Base-by-base conservation (phyloP, 2,329 filamentous ascomycete species). In the Exophiala oligosperma region DNA sequence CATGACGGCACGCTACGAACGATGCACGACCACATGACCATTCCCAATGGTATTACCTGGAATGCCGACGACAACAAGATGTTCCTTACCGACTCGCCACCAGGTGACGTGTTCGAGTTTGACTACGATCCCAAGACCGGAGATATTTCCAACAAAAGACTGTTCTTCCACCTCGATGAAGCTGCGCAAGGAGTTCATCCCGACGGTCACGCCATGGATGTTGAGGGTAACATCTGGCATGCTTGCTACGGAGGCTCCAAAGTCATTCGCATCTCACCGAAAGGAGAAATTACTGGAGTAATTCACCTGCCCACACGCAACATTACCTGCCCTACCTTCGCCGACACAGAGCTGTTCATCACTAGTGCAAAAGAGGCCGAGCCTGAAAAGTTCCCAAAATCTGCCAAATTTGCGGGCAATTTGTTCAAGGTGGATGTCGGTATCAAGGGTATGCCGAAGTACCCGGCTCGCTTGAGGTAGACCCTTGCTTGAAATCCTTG, bases 41-140 rank as follows among this genome's bases (percentile, higher is more conserved):
- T 96, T 66, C 92, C 92, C 56, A 96, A 96, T 75, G 88, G 89
- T 49, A 85, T 92, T 50, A 88, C 88, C 64, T 96, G 90, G 89
- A 92, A 89, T 43, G 79, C 81, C 11, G 84, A 89, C 69, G 79
- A 84, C 68, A 84, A 83, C 71, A 91, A 81, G 56, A 86, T 94
- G 81, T 96, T 91, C 80, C 87, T 92, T 70, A 92, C 90, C 24
- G 88, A 96, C 76, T 91, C 90, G 40, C 85, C 87, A 3, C 84
- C 82, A 32, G 81, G 82, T 61, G 84, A 83, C 56, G 87, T 97
- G 64, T 86, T 84, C 66, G 85, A 86, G 23, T 92, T 87, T 71
- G 89, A 93, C 74, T 96, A 89, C 74, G 79, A 88, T 65, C 68
- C 76, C 1, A 70, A 73, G n/a, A 85, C 83, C 1, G 89, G 88